Evolutionary conservation across 768 basidiomycete species (phyloP), one percentile per base, ranked within the genome.

Genomic region (Lactarius hatsudake): DNA sequence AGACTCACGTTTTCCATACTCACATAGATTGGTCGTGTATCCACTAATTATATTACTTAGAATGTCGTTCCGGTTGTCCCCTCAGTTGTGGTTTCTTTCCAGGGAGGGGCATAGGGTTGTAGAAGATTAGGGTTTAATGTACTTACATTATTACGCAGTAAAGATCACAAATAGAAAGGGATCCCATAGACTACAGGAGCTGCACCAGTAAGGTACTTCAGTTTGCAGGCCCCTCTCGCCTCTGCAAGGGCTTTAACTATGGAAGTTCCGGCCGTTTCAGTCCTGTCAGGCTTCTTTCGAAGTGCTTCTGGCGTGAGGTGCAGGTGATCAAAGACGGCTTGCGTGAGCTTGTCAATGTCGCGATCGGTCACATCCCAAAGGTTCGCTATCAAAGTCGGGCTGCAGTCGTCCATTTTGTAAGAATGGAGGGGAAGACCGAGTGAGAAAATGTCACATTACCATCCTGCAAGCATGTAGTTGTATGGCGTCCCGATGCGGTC

Each of bases 351-450:
- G 81, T 99, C 96, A 72, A 98, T 96, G 74, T 99, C 97, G 56
- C 89, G 85, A 79, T 99, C 97, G 0, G 96, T 98, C 9, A 98
- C 97, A 73, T 98, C 97, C 97, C 97, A 99, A 5, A 98, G 80
- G 73, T 96, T 98, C 0, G 93, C 97, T 15, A 98, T 87, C 38
- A 98, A 82, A 1, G 94, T 90, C 20, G 97, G 96, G 69, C 96
- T 61, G 68, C 45, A 59, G 45, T 30, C 63, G 40, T 28, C 56
- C 26, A 18, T 56, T 48, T 43, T 23, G 18, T 56, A 59, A 68
- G 23, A 57, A 36, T 5, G 28, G 17, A 36, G 42, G 12, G 43
- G 10, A 48, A 26, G 12, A 23, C 13, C n/a, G 51, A 15, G n/a
- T 62, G 62, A 48, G 48, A 58, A 17, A 63, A 38, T 53, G 32